Conservation (phyloP, 2,329 filamentous ascomycete species). For the Colletotrichum euphorbiae region DNA sequence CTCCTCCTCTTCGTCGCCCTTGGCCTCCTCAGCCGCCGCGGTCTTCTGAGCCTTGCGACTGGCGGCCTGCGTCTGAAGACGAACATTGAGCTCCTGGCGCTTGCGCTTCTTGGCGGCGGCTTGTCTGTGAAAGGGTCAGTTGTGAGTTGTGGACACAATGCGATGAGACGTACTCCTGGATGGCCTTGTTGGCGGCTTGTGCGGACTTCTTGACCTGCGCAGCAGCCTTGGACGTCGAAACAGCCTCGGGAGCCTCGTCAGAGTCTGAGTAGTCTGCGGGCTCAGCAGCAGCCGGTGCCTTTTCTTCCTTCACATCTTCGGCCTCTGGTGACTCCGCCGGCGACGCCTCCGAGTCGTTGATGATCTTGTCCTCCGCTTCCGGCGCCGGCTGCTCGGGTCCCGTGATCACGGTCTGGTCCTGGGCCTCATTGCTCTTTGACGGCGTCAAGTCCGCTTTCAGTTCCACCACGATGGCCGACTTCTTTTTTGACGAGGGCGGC, state of each 20-base stretch:
- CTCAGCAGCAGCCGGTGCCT: conserved; percentile 46
- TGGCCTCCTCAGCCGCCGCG: conserved; percentile 23
- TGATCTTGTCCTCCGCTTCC: conserved; percentile 38
- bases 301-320: conserved; percentile 41
- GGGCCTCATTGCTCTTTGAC: not conserved
- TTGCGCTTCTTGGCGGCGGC: conserved; percentile 64
- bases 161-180: conserved; percentile 58
- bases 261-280: conserved; percentile 60
- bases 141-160: not conserved
- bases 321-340: not conserved
- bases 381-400: conserved; percentile 36
- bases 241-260: conserved; percentile 68
- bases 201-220: conserved; percentile 58
- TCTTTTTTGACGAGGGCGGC: conserved; percentile 29
- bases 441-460: conserved; percentile 20
- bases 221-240: conserved; percentile 65
- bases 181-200: conserved; percentile 61
- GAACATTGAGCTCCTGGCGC: conserved; percentile 65
- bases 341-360: conserved; percentile 35
- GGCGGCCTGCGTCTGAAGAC: conserved; percentile 67
- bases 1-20: conserved; percentile 8
- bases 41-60: conserved; percentile 55
- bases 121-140: conserved; percentile 54
- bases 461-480: conserved; percentile 30
- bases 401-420: conserved; percentile 33